These are phyloP conservation scores for Soucietia sequanensis DNA, from an alignment of 805 yeast genomes.

Conservation along the genomic window DNA sequence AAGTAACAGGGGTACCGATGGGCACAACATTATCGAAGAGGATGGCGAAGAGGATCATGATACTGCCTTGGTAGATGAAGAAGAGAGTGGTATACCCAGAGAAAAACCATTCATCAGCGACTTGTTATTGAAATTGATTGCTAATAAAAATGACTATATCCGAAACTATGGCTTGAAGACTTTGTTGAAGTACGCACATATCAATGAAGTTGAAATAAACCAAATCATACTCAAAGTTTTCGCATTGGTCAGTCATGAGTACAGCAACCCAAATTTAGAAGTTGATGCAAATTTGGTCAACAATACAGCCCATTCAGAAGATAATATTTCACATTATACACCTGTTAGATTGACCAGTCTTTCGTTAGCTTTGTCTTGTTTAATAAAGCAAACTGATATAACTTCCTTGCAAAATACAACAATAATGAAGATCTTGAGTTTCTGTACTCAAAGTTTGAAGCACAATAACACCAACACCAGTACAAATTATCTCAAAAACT, in stretches of 20 bases:
- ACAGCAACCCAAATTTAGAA: constrained; percentile 13
- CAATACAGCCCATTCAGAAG: constrained; percentile 9
- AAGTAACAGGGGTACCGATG: constrained; percentile 9
- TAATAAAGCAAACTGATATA: constrained; percentile 35
- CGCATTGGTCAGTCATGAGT: constrained; percentile 27
- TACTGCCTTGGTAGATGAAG: constrained; percentile 11
- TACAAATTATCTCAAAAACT: constrained; percentile 21
- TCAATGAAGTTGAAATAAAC: constrained; percentile 35
- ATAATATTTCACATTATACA: constrained; percentile 16
- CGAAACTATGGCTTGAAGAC: constrained; percentile 34
- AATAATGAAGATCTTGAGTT: constrained; percentile 41
- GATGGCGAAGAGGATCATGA: constrained; percentile 17
- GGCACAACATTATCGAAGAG: constrained; percentile 16
- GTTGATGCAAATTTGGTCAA: constrained; percentile 6
- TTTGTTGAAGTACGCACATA: constrained; percentile 26
- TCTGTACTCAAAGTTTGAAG: constrained; percentile 45
- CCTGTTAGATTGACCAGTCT: constrained; percentile 27
- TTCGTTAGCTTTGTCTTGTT: constrained; percentile 34
- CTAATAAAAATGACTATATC: constrained; percentile 32
- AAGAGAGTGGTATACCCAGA: constrained; percentile 5
- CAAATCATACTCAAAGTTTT: constrained; percentile 31
- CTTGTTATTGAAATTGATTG: constrained; percentile 27
- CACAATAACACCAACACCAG: constrained; percentile 25
- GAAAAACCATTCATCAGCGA: constrained; percentile 27
- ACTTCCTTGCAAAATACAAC: constrained; percentile 37